A percentile compares a stretch with the other conserved stretches of the same genome.
These are phyloP conservation scores for Solanum sitiens DNA, from an alignment of 257 asterid species.

Conservation along the genomic window DNA sequence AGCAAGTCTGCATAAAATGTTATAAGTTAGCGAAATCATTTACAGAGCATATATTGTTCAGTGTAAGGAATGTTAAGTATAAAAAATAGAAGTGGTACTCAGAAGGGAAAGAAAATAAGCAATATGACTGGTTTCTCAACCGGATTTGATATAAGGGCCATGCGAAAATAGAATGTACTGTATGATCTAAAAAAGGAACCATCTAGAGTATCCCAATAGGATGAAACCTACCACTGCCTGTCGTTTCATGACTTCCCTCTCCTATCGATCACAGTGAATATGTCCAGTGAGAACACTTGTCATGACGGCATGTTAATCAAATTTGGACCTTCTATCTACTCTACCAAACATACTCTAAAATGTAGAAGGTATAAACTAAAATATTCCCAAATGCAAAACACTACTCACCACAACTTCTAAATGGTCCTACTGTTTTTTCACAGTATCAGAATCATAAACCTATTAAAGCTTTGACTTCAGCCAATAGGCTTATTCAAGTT, in stretches of 20 bases:
- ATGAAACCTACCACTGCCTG: neutral
- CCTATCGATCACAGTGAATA: neutral
- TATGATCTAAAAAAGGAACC: neutral
- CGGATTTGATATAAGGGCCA: neutral
- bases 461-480: neutral
- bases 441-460: neutral
- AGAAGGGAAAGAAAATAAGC: neutral
- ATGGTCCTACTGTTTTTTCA: neutral
- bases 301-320: neutral
- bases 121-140: neutral
- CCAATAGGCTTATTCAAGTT: neutral
- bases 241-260: neutral
- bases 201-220: neutral
- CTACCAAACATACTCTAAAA: neutral
- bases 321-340: neutral
- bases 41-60: neutral
- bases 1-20: constrained; percentile 59
- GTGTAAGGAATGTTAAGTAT: neutral
- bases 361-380: neutral
- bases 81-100: neutral
- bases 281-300: neutral
- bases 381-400: neutral
- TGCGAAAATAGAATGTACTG: neutral
- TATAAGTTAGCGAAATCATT: neutral
- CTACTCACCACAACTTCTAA: neutral